A percentile compares a stretch with the other conserved stretches of the same genome.
Conservation (phyloP, 257 asterid species). For the Leonotis leonurus region DNA sequence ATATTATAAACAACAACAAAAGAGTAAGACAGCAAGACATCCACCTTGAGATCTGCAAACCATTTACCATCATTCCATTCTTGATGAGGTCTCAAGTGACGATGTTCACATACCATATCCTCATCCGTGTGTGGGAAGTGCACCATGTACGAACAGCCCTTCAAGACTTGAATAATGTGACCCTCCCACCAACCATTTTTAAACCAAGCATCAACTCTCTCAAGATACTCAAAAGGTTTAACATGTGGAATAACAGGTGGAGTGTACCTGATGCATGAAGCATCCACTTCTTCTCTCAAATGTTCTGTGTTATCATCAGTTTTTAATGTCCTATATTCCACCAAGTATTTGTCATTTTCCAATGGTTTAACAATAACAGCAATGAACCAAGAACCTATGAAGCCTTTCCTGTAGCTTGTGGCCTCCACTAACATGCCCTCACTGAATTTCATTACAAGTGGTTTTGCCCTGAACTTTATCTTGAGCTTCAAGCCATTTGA, state of each 20-base stretch:
- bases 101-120: constrained; percentile 28
- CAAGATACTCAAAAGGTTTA: constrained; percentile 29
- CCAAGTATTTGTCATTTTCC: constrained; percentile 27
- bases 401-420: constrained; percentile 24
- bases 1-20: constrained; percentile 3
- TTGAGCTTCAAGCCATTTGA: constrained; percentile 29
- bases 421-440: constrained; percentile 54
- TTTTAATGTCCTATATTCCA: constrained; percentile 36
- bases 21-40: not conserved
- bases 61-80: constrained; percentile 43
- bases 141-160: constrained; percentile 25
- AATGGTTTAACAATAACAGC: constrained; percentile 33
- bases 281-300: constrained; percentile 36
- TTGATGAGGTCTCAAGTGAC: constrained; percentile 46
- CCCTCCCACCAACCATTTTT: constrained; percentile 60
- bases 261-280: constrained; percentile 31
- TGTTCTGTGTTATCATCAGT: constrained; percentile 26
- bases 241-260: constrained; percentile 33
- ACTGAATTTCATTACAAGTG: constrained; percentile 12
- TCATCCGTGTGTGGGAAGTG: constrained; percentile 24
- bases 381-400: constrained; percentile 36
- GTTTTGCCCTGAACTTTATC: constrained; percentile 25
- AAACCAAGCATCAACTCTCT: constrained; percentile 47
- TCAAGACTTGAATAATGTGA: constrained; percentile 22
- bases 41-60: constrained; percentile 35